A percentile compares a stretch with the other conserved stretches of the same genome.
Conservation (phyloP, 1,139 yeast species). For the Casaregolazyma lundiana region DNA sequence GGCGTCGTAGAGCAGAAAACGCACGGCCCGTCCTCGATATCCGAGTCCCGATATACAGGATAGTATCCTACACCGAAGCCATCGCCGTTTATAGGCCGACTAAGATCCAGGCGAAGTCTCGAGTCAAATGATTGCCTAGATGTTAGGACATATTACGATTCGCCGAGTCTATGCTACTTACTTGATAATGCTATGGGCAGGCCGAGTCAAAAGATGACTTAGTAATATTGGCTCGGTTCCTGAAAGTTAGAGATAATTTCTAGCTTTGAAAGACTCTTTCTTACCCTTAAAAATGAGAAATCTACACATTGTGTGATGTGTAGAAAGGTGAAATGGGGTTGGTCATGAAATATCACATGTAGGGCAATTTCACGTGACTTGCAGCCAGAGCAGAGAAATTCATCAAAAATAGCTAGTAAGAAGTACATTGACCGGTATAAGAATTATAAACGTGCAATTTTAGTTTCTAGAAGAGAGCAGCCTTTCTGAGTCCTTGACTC, state of each 20-base stretch:
- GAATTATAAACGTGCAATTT: too few species aligned
- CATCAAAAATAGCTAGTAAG: too few species aligned
- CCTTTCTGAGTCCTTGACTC: too few species aligned
- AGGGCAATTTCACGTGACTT: neutral
- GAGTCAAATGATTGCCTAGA: slow-evolving; percentile 82
- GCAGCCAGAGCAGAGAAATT: neutral
- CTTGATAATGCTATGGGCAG: slow-evolving; percentile 95
- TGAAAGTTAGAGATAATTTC: slow-evolving; percentile 12
- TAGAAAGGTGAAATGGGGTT: neutral
- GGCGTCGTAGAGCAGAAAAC: slow-evolving; percentile 92
- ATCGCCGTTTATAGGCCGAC: slow-evolving; percentile 93
- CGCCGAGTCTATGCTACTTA: slow-evolving; percentile 18
- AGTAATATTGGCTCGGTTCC: slow-evolving; percentile 77
- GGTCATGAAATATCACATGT: neutral
- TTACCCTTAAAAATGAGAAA: slow-evolving; percentile 52
- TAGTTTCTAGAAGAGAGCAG: too few species aligned
- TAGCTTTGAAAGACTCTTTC: slow-evolving; percentile 1
- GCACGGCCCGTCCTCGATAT: slow-evolving; percentile 62
- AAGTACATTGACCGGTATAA: too few species aligned
- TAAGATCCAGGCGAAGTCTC: slow-evolving; percentile 76
- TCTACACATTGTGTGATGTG: slow-evolving; percentile 43
- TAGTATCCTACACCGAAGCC: slow-evolving; percentile 98
- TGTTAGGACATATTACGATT: neutral
- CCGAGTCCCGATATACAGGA: slow-evolving; percentile 44
- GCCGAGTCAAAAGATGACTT: slow-evolving; percentile 83